Evolutionary conservation across 2,329 filamentous ascomycete genomes (phyloP).

Genomic region (Pochonia chlamydosporia): DNA sequence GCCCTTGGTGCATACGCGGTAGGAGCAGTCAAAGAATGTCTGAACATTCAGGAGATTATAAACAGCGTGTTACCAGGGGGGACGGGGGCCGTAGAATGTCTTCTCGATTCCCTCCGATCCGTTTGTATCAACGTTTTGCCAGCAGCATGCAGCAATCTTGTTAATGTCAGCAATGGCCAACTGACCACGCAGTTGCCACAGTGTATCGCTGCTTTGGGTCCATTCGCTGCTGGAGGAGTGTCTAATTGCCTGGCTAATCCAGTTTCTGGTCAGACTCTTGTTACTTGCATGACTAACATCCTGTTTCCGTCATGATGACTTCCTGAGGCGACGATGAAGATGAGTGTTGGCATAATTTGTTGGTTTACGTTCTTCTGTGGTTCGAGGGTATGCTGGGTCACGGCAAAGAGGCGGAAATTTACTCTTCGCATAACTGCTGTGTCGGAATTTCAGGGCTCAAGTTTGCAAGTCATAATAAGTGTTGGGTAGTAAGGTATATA

Average conservation of each 20-base stretch:
- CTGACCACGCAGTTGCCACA: not conserved
- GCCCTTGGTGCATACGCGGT: not conserved
- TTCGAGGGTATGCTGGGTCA: no score
- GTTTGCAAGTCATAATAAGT: no score
- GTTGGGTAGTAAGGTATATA: no score
- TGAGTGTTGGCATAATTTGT: no score
- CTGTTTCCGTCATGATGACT: no score
- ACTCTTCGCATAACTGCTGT: no score
- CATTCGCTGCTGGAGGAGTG: not conserved
- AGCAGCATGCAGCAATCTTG: conserved; percentile 4
- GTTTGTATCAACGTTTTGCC: conserved; percentile 10
- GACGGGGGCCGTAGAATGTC: conserved; percentile 4
- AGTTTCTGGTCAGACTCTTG: not conserved
- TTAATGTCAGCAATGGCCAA: not conserved
- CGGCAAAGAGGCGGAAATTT: no score
- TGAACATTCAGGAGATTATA: not conserved
- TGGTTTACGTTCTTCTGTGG: no score
- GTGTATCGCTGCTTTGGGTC: conserved; percentile 9
- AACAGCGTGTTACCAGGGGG: not conserved
- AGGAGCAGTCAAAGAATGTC: not conserved
- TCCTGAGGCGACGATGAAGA: no score
- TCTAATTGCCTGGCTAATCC: not conserved
- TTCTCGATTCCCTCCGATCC: not conserved
- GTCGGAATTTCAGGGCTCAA: no score
- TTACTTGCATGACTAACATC: not conserved